Base-by-base conservation (phyloP, 805 yeast species). In the Candida verbasci region DNA sequence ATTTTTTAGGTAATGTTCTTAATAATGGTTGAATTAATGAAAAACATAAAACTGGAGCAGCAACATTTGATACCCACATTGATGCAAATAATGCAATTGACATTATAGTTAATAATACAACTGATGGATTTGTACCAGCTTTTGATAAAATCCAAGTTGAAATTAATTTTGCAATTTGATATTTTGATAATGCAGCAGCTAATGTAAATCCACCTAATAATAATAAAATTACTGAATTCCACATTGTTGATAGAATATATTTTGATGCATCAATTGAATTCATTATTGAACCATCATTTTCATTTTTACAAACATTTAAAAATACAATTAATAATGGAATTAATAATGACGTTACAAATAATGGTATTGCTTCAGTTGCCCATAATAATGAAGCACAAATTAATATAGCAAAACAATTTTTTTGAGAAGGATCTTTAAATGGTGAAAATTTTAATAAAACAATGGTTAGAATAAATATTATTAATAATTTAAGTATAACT, bases 361-460 rank as follows among this genome's bases (percentile, higher is more conserved):
- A 65, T 5, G 97, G 97, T 45, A 91, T 78, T 0, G 96, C 78
- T 54, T 91, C 98, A 9, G 97, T 86, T 0, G 97, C 97, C 98
- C 97, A 91, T 17, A 89, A 65, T 34, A 89, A 53, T 0, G 97
- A 88, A 1, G 95, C 81, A 48, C 86, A 77, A 3, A 84, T 71
- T 31, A 93, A 70, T 4, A 91, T 65, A 0, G 97, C 95, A 54
- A 91, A 73, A 61, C 98, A 47, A 36, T 62, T 52, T 24, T 55
- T 52, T 39, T 66, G 69, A 17, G 58, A 58, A 3, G 37, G 26
- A 39, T 66, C 71, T 14, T 54, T 55, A 47, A 66, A 64, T 1
- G 66, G 56, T 1, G 55, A 44, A 7, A 60, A 39, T 4, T 53
- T 48, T 33, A 64, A 37, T 20, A 66, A 49, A 1, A 53, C 17